phyloP scores from a whole-genome alignment of 225 moss, liverwort and hornwort species.

The Thuidium tamariscinum region DNA sequence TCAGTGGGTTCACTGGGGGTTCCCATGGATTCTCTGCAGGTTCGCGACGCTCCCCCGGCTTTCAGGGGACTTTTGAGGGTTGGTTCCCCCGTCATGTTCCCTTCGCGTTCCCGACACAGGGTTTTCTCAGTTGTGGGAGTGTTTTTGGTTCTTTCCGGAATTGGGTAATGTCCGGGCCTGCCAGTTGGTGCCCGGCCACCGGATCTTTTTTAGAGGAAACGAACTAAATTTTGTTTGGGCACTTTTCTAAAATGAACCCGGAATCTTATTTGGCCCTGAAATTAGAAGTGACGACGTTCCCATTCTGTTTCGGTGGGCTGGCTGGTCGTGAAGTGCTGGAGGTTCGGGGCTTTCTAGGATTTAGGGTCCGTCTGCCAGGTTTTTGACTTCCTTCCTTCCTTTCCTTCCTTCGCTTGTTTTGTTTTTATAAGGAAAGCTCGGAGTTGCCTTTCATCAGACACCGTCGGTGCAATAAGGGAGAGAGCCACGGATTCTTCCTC shows the following conservation, averaged over 20 bases:
- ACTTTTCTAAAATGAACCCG: background rate
- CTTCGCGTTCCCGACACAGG: background rate
- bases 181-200: background rate
- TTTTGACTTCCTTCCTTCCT: too few relatives aligned
- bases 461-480: background rate
- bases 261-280: background rate
- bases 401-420: background rate
- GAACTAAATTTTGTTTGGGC: background rate
- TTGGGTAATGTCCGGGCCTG: background rate
- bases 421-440: background rate
- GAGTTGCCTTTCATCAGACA: background rate
- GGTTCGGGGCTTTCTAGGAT: too few relatives aligned
- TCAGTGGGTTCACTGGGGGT: accelerated
- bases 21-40: background rate
- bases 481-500: too few relatives aligned
- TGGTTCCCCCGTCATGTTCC: background rate
- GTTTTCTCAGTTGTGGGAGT: too few relatives aligned
- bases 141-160: background rate
- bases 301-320: background rate
- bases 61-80: background rate
- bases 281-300: background rate
- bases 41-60: background rate
- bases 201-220: background rate
- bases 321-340: background rate
- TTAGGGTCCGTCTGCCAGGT: background rate